A percentile compares a stretch with the other conserved stretches of the same genome.
Conservation (phyloP, 495 filamentous ascomycete genomes). For the Saxophila tyrrhenica region DNA sequence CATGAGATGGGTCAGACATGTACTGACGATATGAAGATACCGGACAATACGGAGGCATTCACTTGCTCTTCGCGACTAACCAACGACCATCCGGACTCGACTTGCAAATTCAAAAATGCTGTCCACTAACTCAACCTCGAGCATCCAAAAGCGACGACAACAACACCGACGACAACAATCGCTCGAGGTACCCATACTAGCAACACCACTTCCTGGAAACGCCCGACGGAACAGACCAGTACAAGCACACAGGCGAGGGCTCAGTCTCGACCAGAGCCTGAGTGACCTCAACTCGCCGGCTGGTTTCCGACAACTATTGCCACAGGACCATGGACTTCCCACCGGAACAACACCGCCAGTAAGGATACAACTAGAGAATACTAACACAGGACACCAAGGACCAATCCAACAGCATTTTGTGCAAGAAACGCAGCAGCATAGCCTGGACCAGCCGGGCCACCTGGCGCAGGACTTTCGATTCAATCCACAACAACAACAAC, state of each 20-base stretch:
- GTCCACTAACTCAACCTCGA: constrained; percentile 57
- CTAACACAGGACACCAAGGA: constrained; percentile 48
- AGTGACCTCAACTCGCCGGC: constrained; percentile 25
- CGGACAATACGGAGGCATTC: constrained; percentile 16
- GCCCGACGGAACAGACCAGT: constrained; percentile 41
- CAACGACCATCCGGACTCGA: constrained; percentile 11
- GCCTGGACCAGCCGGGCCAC: constrained; percentile 48
- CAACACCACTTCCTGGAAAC: constrained; percentile 41
- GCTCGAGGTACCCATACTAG: constrained; percentile 35
- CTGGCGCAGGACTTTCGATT: constrained; percentile 31
- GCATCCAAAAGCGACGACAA: constrained; percentile 56
- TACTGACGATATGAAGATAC: background rate
- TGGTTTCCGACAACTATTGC: constrained; percentile 29
- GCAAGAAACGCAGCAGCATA: constrained; percentile 66
- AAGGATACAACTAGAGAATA: constrained; percentile 49
- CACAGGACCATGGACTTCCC: constrained; percentile 17
- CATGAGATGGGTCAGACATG: background rate
- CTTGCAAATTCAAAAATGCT: constrained; percentile 48
- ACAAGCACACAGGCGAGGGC: constrained; percentile 59
- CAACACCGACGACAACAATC: constrained; percentile 83
- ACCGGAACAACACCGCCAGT: constrained; percentile 20
- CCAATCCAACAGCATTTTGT: constrained; percentile 45
- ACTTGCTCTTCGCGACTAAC: constrained; percentile 11
- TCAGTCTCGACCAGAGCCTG: constrained; percentile 60
- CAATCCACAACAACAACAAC: constrained; percentile 25